Conservation (phyloP, 306 rosid genomes). For the Quercus variabilis region DNA sequence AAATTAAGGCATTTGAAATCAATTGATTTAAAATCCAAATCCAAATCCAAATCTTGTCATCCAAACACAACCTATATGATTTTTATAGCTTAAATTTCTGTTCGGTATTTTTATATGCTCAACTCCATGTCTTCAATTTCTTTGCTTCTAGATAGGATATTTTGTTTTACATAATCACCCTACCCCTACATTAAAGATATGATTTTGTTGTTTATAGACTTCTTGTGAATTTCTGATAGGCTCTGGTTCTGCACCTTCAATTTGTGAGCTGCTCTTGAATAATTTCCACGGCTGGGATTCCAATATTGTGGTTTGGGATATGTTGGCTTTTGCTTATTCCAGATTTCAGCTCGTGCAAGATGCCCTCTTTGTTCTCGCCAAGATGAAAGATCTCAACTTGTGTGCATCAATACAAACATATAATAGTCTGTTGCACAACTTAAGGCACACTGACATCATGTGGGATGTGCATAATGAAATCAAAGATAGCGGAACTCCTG, state of each 20-base stretch:
- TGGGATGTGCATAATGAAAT: constrained; percentile 47
- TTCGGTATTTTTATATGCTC: neutral
- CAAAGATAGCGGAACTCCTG: constrained; percentile 26
- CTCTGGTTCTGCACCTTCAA: constrained; percentile 34
- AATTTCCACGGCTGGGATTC: constrained; percentile 38
- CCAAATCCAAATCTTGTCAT: too few relatives aligned
- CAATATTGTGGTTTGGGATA: constrained; percentile 46
- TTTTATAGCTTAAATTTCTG: neutral
- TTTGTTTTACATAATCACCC: neutral
- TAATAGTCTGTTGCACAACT: constrained; percentile 45
- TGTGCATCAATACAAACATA: constrained; percentile 36
- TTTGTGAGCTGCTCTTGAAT: constrained; percentile 41
- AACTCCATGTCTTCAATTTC: neutral
- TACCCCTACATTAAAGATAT: neutral
- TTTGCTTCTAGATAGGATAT: neutral
- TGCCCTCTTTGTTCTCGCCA: constrained; percentile 47
- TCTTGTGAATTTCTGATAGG: constrained; percentile 36
- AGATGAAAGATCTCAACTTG: constrained; percentile 49
- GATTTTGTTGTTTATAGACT: constrained; percentile 11
- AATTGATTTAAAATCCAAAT: too few relatives aligned
- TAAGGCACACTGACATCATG: constrained; percentile 40
- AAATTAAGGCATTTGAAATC: too few relatives aligned
- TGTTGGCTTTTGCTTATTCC: constrained; percentile 39
- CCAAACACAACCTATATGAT: too few relatives aligned
- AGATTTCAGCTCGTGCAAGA: constrained; percentile 44